A percentile compares a stretch with the other conserved stretches of the same genome.
These are phyloP conservation scores for Rugosomyces carneus DNA, from an alignment of 1,284 basidiomycete species.

Conservation along the genomic window DNA sequence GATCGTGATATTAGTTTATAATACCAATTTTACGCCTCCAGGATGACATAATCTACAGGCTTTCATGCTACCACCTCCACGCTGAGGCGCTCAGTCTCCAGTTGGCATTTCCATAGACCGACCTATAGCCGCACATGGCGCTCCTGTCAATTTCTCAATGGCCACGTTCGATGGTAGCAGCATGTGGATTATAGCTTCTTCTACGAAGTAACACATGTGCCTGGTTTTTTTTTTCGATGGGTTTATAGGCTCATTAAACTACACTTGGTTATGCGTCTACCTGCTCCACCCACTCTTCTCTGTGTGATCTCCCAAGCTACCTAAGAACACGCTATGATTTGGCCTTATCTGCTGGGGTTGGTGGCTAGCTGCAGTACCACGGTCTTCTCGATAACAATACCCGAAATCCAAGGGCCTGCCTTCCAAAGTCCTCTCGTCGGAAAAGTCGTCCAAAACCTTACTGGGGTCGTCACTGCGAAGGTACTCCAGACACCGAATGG, in stretches of 20 bases:
- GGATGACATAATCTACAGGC: no score
- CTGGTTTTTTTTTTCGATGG: no score
- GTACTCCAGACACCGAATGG: conserved; percentile 21
- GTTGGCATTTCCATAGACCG: no score
- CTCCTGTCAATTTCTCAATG: no score
- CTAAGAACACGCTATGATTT: conserved; percentile 24
- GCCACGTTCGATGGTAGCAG: no score
- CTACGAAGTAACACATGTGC: no score
- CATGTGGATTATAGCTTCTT: no score
- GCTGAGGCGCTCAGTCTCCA: no score
- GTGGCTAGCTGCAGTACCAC: conserved; percentile 21
- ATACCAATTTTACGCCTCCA: no score
- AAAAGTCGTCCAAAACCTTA: conserved; percentile 41
- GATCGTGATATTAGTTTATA: neutral
- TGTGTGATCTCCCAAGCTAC: conserved; percentile 2
- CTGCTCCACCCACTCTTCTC: neutral
- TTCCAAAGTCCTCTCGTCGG: conserved; percentile 46
- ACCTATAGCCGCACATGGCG: no score
- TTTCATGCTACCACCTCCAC: no score
- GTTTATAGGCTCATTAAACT: neutral
- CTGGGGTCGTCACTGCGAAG: conserved; percentile 51
- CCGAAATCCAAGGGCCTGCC: conserved; percentile 48
- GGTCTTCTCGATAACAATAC: conserved; percentile 31
- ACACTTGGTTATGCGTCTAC: neutral
- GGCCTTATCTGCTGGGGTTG: conserved; percentile 24